These are phyloP conservation scores for Lumnitzera littorea DNA, from an alignment of 345 rosid genomes.

Conservation along the genomic window DNA sequence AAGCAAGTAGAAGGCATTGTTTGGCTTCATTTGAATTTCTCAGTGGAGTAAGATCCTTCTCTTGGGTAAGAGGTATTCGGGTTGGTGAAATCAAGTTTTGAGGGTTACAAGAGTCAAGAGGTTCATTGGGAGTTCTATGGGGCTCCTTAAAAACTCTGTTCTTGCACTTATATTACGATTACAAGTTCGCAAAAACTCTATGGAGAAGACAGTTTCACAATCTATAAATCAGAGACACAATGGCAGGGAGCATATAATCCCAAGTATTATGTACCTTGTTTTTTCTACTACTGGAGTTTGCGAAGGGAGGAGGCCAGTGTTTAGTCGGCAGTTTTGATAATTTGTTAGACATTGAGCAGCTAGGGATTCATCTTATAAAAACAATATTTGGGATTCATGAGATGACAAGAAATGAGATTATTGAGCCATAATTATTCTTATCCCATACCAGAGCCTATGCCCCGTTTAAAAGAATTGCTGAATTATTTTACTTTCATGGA, in stretches of 20 bases:
- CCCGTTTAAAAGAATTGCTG: constrained; percentile 72
- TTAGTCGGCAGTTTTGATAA: constrained; percentile 31
- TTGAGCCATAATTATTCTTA: constrained; percentile 38
- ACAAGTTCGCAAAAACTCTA: constrained; percentile 36
- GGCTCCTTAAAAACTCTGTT: constrained; percentile 43
- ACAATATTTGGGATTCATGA: constrained; percentile 70
- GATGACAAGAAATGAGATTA: constrained; percentile 84
- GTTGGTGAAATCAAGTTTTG: constrained; percentile 47
- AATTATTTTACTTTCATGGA: constrained; percentile 71
- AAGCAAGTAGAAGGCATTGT: constrained; percentile 79
- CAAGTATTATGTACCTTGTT: constrained; percentile 62
- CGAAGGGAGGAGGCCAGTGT: constrained; percentile 29
- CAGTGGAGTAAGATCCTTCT: constrained; percentile 89
- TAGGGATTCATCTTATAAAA: constrained; percentile 62
- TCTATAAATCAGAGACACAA: constrained; percentile 69
- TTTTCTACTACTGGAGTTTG: constrained; percentile 60
- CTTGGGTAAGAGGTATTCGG: constrained; percentile 63
- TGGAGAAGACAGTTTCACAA: constrained; percentile 61
- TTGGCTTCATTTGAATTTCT: constrained; percentile 77
- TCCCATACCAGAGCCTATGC: constrained; percentile 52
- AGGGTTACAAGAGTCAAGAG: constrained; percentile 60
- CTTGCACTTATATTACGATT: constrained; percentile 50
- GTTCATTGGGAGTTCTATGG: constrained; percentile 51
- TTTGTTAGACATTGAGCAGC: constrained; percentile 54
- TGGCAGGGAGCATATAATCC: constrained; percentile 78